Conservation (phyloP, 331 rosid genomes). For the Pyrus hybrid region DNA sequence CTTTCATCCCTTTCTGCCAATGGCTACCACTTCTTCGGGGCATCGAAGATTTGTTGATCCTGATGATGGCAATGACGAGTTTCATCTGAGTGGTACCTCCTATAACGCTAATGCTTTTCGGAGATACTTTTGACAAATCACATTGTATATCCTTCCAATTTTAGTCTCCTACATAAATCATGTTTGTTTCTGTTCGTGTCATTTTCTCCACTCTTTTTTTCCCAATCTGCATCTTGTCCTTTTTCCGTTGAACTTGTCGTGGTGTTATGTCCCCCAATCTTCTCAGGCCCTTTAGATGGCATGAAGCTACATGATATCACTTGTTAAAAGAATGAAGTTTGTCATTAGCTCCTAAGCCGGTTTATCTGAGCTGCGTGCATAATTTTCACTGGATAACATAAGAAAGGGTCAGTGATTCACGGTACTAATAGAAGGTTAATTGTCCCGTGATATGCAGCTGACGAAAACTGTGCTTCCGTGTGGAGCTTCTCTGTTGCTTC, state of each 20-base stretch:
- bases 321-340: too few species aligned
- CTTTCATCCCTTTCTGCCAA: slow-evolving; percentile 86
- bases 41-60: slow-evolving; percentile 75
- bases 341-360: neutral
- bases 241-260: neutral
- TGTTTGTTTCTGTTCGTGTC: neutral
- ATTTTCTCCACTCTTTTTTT: neutral
- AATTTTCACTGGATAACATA: neutral
- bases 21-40: slow-evolving; percentile 84
- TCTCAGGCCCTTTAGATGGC: neutral
- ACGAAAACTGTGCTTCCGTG: slow-evolving; percentile 75
- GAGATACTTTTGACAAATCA: neutral
- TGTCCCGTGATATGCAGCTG: slow-evolving; percentile 31
- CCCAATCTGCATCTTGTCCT: neutral
- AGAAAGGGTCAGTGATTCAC: neutral
- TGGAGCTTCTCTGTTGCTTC: slow-evolving; percentile 74
- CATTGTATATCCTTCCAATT: neutral
- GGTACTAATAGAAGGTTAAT: neutral
- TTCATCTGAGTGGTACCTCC: slow-evolving; percentile 57
- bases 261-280: neutral
- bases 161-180: neutral
- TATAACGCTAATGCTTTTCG: neutral
- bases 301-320: neutral
- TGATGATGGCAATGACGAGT: slow-evolving; percentile 46
- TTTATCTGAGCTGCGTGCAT: neutral